Evolutionary conservation across 2,329 filamentous ascomycete genomes (phyloP).

Genomic region (Thielaviopsis punctulata): DNA sequence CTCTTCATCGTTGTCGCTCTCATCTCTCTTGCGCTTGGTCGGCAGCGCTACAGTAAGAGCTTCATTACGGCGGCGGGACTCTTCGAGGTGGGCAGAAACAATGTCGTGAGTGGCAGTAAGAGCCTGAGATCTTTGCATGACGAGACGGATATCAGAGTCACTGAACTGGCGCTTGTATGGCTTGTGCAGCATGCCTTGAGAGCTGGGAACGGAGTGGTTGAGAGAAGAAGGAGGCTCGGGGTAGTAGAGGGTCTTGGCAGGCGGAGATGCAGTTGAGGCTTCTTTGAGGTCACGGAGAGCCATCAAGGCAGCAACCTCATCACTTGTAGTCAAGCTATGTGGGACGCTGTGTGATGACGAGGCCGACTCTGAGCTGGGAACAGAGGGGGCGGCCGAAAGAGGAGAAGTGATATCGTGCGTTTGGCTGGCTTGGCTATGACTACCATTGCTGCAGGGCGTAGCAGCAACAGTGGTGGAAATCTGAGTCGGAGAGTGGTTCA

Average conservation of each 20-base stretch:
- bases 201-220: neutral
- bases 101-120: neutral
- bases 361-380: slow-evolving; percentile 1
- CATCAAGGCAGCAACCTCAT: slow-evolving; percentile 10
- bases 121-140: neutral
- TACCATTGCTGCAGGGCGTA: neutral
- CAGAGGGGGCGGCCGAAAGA: slow-evolving; percentile 1
- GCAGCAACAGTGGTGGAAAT: neutral
- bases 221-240: slow-evolving; percentile 4
- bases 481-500: neutral
- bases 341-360: slow-evolving; percentile 3
- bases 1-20: neutral
- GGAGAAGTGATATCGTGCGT: slow-evolving; percentile 3
- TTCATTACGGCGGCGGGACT: slow-evolving; percentile 4
- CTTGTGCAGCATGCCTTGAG: neutral
- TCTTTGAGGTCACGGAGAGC: slow-evolving; percentile 9
- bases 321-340: slow-evolving; percentile 8
- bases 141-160: neutral
- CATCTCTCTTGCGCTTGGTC: slow-evolving; percentile 4
- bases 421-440: neutral
- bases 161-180: slow-evolving; percentile 9
- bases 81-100: slow-evolving; percentile 7
- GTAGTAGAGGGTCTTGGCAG: slow-evolving; percentile 4
- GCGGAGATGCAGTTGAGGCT: slow-evolving; percentile 1
- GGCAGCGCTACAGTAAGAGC: slow-evolving; percentile 6